Evolutionary conservation across 306 rosid species (phyloP).

Genomic region (Cicer pinnatifidum): DNA sequence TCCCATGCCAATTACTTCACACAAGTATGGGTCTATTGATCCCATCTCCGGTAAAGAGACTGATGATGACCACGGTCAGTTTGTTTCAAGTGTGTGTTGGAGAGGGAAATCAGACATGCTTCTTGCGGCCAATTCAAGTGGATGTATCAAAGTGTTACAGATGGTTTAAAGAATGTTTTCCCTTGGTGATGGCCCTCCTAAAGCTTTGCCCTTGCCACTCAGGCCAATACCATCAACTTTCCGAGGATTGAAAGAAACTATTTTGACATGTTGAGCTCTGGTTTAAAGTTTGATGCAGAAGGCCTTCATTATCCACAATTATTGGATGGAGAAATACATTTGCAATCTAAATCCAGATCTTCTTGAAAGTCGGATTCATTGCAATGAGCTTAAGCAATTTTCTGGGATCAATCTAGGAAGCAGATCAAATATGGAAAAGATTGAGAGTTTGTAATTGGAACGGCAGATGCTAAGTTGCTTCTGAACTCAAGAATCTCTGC

Average conservation of each 20-base stretch:
- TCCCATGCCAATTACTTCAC: slow-evolving; percentile 86
- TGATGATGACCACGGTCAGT: slow-evolving; percentile 79
- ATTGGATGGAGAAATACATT: slow-evolving; percentile 40
- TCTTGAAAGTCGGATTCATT: slow-evolving; percentile 39
- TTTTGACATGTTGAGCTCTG: slow-evolving; percentile 35
- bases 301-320: slow-evolving; percentile 27
- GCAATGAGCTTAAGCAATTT: slow-evolving; percentile 40
- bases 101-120: slow-evolving; percentile 84
- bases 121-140: slow-evolving; percentile 89
- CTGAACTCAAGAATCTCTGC: slow-evolving; percentile 37
- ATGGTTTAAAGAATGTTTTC: slow-evolving; percentile 56
- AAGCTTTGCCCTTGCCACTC: slow-evolving; percentile 38
- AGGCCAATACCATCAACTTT: slow-evolving; percentile 39
- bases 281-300: slow-evolving; percentile 38
- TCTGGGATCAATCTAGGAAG: slow-evolving; percentile 35
- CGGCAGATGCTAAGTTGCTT: slow-evolving; percentile 34
- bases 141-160: slow-evolving; percentile 85
- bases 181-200: slow-evolving; percentile 33
- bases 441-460: slow-evolving; percentile 26
- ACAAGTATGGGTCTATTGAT: slow-evolving; percentile 82
- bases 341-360: slow-evolving; percentile 35
- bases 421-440: slow-evolving; percentile 33
- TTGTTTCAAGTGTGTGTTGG: slow-evolving; percentile 98
- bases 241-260: slow-evolving; percentile 36
- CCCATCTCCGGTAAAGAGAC: slow-evolving; percentile 86